A percentile compares a stretch with the other conserved stretches of the same genome.
These are phyloP conservation scores for Globisporangium viniferum DNA, from an alignment of 352 stramenopile genomes.

Conservation along the genomic window DNA sequence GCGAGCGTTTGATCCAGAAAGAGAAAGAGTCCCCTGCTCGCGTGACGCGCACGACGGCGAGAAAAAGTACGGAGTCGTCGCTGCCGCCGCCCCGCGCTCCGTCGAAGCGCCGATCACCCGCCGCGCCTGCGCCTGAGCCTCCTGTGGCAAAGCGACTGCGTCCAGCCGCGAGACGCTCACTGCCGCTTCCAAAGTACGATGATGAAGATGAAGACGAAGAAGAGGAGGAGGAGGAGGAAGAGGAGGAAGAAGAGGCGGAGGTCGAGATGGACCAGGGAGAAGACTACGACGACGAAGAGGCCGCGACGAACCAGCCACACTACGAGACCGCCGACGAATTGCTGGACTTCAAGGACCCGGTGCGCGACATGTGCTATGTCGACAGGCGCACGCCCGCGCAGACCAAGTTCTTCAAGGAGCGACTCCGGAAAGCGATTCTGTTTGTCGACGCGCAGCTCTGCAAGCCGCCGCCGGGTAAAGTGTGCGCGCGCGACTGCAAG, in stretches of 20 bases:
- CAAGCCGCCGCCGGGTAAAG: constrained; percentile 41
- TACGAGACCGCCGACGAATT: constrained; percentile 47
- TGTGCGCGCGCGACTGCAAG: constrained; percentile 46
- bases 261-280: constrained; percentile 18
- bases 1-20: constrained; percentile 7
- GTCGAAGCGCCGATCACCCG: constrained; percentile 15
- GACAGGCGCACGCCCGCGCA: constrained; percentile 45
- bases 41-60: constrained; percentile 1
- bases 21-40: constrained; percentile 6
- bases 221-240: constrained; percentile 10
- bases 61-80: not conserved
- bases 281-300: constrained; percentile 23
- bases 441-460: constrained; percentile 70
- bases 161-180: constrained; percentile 7
- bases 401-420: constrained; percentile 70
- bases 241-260: constrained; percentile 15
- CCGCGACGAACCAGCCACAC: constrained; percentile 28
- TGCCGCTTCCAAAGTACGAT: constrained; percentile 14
- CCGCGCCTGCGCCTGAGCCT: not conserved
- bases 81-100: not conserved
- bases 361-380: constrained; percentile 64
- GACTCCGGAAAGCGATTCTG: constrained; percentile 57
- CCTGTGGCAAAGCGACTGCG: constrained; percentile 15
- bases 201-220: constrained; percentile 13
- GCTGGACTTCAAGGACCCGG: constrained; percentile 60